phyloP scores from a whole-genome alignment of 257 asterid genomes.

The Penstemon newberryi region DNA sequence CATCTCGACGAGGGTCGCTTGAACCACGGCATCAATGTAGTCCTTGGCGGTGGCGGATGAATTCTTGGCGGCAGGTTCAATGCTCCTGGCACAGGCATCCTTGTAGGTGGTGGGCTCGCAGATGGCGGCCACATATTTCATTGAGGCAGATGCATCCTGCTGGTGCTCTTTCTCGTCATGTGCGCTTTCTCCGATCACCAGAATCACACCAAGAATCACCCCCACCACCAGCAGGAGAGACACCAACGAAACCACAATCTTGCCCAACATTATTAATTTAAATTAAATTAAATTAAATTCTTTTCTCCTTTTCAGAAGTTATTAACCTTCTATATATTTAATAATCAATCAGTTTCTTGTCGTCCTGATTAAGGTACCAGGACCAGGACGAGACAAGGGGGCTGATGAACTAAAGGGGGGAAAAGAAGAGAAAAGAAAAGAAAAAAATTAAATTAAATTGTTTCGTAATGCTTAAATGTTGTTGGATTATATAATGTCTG shows the following conservation, averaged over 20 bases:
- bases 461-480: too few species aligned
- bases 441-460: too few species aligned
- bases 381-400: too few species aligned
- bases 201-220: constrained; percentile 52
- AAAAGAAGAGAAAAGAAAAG: too few species aligned
- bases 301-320: too few species aligned
- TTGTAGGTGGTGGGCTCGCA: constrained; percentile 52
- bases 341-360: too few species aligned
- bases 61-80: constrained; percentile 45
- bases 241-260: constrained; percentile 42
- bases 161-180: neutral
- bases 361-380: too few species aligned
- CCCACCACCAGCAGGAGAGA: constrained; percentile 62
- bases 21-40: constrained; percentile 48
- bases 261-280: constrained; percentile 37
- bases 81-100: constrained; percentile 50
- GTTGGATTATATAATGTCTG: too few species aligned
- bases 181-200: constrained; percentile 23
- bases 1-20: constrained; percentile 41
- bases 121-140: constrained; percentile 49
- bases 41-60: constrained; percentile 52
- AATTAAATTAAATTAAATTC: too few species aligned
- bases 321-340: too few species aligned
- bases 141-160: constrained; percentile 22
- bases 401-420: too few species aligned